Evolutionary conservation across 2,329 filamentous ascomycete species (phyloP).

Genomic region (Elsinoe ampelina): DNA sequence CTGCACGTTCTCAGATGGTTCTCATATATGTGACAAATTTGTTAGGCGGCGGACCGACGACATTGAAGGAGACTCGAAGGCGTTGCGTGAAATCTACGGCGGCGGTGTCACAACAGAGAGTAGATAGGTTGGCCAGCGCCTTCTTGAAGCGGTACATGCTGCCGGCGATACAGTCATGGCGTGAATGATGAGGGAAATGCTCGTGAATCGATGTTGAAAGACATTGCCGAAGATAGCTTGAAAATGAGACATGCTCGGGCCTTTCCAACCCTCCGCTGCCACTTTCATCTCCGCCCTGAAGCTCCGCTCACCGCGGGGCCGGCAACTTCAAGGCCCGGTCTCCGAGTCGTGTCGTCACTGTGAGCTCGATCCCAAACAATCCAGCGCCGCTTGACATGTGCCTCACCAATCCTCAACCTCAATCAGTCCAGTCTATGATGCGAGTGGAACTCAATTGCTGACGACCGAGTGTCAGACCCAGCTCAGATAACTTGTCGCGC

Average conservation of each 20-base stretch:
- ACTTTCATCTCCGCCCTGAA: background rate
- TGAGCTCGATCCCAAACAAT: slow-evolving; percentile 4
- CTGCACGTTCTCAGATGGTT: no score
- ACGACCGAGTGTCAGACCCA: background rate
- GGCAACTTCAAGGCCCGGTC: background rate
- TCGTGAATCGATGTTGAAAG: no score
- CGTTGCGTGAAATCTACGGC: no score
- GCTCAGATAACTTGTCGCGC: background rate
- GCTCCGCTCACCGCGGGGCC: background rate
- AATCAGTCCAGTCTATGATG: slow-evolving; percentile 3
- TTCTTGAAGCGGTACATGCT: no score
- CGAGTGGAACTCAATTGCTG: slow-evolving; percentile 3
- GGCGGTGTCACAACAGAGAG: no score
- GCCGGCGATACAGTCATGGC: no score
- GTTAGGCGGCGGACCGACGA: no score
- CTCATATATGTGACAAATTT: no score
- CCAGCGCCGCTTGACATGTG: background rate
- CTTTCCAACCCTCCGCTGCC: background rate
- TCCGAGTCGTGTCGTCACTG: slow-evolving; percentile 6
- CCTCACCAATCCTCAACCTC: slow-evolving; percentile 2
- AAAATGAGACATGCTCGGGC: background rate
- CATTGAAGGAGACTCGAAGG: no score
- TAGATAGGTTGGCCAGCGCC: no score
- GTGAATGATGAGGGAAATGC: no score
- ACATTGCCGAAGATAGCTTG: no score